Percentiles rank a stretch among this genome's conserved stretches.
Conservation (phyloP, 768 basidiomycete genomes). For the Leucocoprinus sp. region DNA sequence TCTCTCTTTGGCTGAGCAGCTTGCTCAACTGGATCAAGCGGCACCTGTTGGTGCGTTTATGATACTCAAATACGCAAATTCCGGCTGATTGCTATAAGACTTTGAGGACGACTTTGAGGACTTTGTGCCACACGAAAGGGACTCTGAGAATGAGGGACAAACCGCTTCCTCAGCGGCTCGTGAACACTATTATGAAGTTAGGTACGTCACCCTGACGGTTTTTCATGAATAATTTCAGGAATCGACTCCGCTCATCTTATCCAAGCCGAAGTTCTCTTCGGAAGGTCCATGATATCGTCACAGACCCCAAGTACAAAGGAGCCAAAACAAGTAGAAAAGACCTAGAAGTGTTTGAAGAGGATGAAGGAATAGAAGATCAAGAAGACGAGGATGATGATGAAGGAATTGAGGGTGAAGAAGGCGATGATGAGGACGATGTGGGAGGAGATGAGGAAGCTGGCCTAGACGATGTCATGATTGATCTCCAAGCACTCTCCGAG, state of each 20-base stretch:
- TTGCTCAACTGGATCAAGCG: conserved; percentile 69
- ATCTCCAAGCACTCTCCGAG: conserved; percentile 15
- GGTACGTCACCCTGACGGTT: conserved; percentile 32
- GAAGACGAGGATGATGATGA: conserved; percentile 14
- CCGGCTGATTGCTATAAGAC: conserved; percentile 9
- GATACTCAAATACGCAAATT: neutral
- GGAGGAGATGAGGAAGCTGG: conserved; percentile 16
- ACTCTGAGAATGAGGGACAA: conserved; percentile 34
- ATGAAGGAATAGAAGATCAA: conserved; percentile 18
- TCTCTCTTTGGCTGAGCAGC: conserved; percentile 68
- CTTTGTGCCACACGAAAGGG: conserved; percentile 37
- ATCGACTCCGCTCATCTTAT: neutral
- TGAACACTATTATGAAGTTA: conserved; percentile 82
- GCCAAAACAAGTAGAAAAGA: conserved; percentile 53
- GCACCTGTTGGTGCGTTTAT: conserved; percentile 54
- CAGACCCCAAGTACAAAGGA: conserved; percentile 76
- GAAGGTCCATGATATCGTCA: conserved; percentile 52
- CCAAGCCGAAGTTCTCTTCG: conserved; percentile 65
- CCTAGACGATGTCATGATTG: neutral
- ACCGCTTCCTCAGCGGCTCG: conserved; percentile 31
- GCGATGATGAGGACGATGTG: conserved; percentile 21
- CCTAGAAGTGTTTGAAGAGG: conserved; percentile 36
- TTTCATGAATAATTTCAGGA: neutral
- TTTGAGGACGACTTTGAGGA: conserved; percentile 78
- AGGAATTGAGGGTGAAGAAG: conserved; percentile 24